These are phyloP conservation scores for Mariannaea elegans DNA, from an alignment of 2,329 filamentous ascomycete genomes.

Conservation along the genomic window DNA sequence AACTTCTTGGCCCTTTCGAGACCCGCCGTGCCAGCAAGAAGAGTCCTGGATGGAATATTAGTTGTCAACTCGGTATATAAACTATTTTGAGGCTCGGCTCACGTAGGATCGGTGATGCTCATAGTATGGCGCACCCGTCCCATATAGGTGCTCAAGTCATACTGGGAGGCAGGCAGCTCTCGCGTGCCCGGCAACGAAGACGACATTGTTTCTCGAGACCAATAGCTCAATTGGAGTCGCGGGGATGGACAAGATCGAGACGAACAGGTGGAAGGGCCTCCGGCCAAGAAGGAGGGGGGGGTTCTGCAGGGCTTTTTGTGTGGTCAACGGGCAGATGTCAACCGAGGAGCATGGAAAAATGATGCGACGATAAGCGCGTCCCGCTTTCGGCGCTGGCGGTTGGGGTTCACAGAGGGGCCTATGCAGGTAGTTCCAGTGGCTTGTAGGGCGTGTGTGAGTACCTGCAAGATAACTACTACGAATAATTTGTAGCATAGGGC, in stretches of 20 bases:
- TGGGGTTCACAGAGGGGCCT: constrained; percentile 6
- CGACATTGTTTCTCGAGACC: constrained; percentile 59
- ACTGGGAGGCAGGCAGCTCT: constrained; percentile 89
- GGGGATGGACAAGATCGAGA: not conserved
- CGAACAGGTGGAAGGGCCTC: constrained; percentile 13
- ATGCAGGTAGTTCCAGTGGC: not conserved
- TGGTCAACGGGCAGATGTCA: constrained; percentile 13
- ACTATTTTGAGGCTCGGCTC: constrained; percentile 53
- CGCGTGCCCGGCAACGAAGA: constrained; percentile 73
- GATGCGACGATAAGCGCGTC: constrained; percentile 44
- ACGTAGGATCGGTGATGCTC: constrained; percentile 95
- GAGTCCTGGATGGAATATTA: constrained; percentile 67
- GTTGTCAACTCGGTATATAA: constrained; percentile 1
- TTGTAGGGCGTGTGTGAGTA: not conserved
- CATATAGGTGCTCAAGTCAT: constrained; percentile 94
- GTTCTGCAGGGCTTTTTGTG: constrained; percentile 12
- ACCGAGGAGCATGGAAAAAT: constrained; percentile 31
- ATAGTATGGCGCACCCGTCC: constrained; percentile 90
- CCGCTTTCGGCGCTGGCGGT: constrained; percentile 43
- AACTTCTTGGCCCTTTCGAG: constrained; percentile 88
- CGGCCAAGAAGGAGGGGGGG: constrained; percentile 6
- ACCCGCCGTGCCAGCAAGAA: constrained; percentile 80
- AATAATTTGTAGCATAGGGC: not conserved
- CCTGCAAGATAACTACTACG: too few relatives aligned
- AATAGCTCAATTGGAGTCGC: constrained; percentile 19